Conservation (phyloP, 768 basidiomycete species). For the Podaxis sp. region DNA sequence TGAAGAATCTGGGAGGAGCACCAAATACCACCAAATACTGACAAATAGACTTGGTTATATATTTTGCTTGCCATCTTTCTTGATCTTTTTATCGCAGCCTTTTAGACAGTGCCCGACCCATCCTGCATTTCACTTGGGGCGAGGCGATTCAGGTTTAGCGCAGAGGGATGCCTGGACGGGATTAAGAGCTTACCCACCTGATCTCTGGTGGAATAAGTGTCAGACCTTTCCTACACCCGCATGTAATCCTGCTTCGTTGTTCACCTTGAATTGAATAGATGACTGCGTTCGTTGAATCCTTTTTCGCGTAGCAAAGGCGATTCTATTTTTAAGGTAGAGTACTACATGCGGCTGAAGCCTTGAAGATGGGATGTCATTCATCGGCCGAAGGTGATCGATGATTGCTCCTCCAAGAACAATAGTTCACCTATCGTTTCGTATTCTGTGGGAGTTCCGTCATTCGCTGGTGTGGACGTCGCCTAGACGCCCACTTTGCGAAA, state of each 20-base stretch:
- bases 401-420: too few species aligned
- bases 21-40: conserved; percentile 2
- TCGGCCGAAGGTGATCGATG: too few species aligned
- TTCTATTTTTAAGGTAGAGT: neutral
- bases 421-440: neutral
- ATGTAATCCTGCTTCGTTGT: neutral
- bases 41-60: neutral
- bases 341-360: neutral
- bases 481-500: neutral
- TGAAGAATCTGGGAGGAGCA: neutral
- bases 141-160: conserved; percentile 73
- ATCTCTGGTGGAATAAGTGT: conserved; percentile 54
- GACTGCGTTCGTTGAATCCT: too few species aligned
- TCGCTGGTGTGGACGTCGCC: neutral
- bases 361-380: too few species aligned
- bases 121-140: conserved; percentile 32
- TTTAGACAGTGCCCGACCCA: conserved; percentile 73
- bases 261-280: neutral
- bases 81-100: conserved; percentile 47
- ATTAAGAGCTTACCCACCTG: conserved; percentile 58
- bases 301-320: too few species aligned
- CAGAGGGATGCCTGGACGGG: conserved; percentile 53
- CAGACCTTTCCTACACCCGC: conserved; percentile 63
- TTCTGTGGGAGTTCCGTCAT: neutral
- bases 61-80: neutral